Evolutionary conservation across 1,139 yeast genomes (phyloP).

Genomic region (Kodamaea fungicola): DNA sequence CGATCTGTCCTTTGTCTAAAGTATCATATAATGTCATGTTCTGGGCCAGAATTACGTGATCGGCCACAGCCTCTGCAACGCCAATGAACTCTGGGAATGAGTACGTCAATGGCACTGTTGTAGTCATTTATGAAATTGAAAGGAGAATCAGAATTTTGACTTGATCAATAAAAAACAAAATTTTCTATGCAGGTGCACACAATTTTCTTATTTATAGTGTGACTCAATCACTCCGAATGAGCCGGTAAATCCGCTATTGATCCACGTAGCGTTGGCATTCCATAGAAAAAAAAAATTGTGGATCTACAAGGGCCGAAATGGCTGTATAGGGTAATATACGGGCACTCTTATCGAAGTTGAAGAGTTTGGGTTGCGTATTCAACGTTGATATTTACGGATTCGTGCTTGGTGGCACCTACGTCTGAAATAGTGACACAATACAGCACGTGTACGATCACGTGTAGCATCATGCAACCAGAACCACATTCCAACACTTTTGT

Average conservation of each 20-base stretch:
- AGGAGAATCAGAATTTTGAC: conserved; percentile 1
- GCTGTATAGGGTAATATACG: too few relatives aligned
- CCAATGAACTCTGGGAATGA: conserved; percentile 86
- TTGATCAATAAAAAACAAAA: background rate
- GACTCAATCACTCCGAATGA: background rate
- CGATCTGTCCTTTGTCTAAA: conserved; percentile 35
- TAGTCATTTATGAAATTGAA: conserved; percentile 54
- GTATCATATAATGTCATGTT: conserved; percentile 60
- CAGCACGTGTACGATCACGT: too few relatives aligned
- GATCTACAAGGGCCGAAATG: too few relatives aligned
- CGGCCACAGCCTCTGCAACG: conserved; percentile 94
- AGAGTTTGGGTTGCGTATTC: background rate
- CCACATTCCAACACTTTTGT: background rate
- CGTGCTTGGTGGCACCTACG: too few relatives aligned
- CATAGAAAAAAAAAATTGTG: too few relatives aligned
- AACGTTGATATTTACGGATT: background rate
- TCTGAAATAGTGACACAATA: too few relatives aligned
- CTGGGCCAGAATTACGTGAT: conserved; percentile 79
- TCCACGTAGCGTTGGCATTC: too few relatives aligned
- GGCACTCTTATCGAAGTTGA: background rate
- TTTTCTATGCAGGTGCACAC: background rate
- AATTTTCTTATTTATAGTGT: background rate
- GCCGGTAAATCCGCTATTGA: background rate
- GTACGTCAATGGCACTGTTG: conserved; percentile 87
- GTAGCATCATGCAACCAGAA: background rate